These are phyloP conservation scores for Cubamyces sp. DNA, from an alignment of 768 basidiomycete species.

Conservation along the genomic window DNA sequence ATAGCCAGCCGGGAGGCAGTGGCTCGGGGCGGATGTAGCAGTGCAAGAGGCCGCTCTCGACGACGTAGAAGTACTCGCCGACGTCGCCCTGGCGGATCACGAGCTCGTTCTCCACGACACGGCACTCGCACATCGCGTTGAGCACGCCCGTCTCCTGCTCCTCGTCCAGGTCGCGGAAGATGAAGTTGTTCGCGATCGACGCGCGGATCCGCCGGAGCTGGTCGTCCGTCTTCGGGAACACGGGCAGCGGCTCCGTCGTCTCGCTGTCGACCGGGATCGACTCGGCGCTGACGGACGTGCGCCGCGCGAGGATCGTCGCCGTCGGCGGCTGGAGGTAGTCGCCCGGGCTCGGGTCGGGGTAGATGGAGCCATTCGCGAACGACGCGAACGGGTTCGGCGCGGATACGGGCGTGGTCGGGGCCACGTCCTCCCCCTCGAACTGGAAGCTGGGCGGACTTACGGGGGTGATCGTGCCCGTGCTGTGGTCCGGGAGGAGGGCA, in stretches of 20 bases:
- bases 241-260: conserved; percentile 68
- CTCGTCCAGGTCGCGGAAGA: conserved; percentile 95
- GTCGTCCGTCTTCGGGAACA: conserved; percentile 77
- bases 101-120: conserved; percentile 73
- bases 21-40: conserved; percentile 79
- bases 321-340: conserved; percentile 77
- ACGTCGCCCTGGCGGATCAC: conserved; percentile 97
- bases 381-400: conserved; percentile 44
- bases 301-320: conserved; percentile 82
- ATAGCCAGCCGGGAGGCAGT: conserved; percentile 61
- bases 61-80: conserved; percentile 97
- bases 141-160: conserved; percentile 93
- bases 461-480: conserved; percentile 26
- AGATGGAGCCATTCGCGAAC: conserved; percentile 36
- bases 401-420: conserved; percentile 62
- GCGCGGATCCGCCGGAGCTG: conserved; percentile 87
- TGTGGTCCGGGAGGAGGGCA: conserved; percentile 63
- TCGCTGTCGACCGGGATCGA: conserved; percentile 84
- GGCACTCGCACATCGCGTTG: conserved; percentile 92
- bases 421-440: conserved; percentile 59
- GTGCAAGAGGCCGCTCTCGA: conserved; percentile 85
- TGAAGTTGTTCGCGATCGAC: conserved; percentile 87
- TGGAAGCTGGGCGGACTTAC: conserved; percentile 57
- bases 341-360: conserved; percentile 43
- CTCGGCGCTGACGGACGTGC: conserved; percentile 95